Evolutionary conservation across 345 rosid genomes (phyloP).

Genomic region (Sonneratia alba): DNA sequence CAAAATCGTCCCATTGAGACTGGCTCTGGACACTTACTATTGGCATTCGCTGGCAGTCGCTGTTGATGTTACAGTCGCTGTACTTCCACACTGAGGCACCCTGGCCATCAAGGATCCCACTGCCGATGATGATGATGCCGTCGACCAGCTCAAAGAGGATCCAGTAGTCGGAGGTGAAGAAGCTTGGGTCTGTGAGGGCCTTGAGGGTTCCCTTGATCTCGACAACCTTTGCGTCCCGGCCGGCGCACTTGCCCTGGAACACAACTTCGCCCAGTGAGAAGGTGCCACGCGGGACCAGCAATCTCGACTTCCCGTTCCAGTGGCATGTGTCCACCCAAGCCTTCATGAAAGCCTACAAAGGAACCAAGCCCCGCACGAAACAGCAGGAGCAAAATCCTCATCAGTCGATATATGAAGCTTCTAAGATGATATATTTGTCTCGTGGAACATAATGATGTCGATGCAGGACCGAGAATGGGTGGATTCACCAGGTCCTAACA

Average conservation of each 20-base stretch:
- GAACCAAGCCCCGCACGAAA: not conserved
- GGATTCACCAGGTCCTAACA: too few relatives aligned
- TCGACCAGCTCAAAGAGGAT: slow-evolving; percentile 35
- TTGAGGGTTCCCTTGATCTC: slow-evolving; percentile 29
- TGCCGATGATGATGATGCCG: slow-evolving; percentile 42
- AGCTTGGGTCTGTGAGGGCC: slow-evolving; percentile 20
- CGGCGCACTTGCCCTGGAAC: slow-evolving; percentile 38
- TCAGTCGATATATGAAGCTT: too few relatives aligned
- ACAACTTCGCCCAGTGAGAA: slow-evolving; percentile 21
- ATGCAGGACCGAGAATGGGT: too few relatives aligned
- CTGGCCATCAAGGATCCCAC: slow-evolving; percentile 58
- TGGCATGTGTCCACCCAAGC: slow-evolving; percentile 39
- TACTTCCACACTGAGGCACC: slow-evolving; percentile 47
- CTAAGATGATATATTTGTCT: too few relatives aligned
- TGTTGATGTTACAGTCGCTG: slow-evolving; percentile 10
- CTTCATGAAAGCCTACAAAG: slow-evolving; percentile 20
- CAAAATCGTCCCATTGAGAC: too few relatives aligned
- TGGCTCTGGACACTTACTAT: slow-evolving; percentile 12
- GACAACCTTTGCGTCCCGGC: slow-evolving; percentile 21
- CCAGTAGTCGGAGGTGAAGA: slow-evolving; percentile 30
- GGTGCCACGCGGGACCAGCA: slow-evolving; percentile 31
- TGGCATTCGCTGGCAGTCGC: slow-evolving; percentile 17
- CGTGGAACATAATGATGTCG: too few relatives aligned
- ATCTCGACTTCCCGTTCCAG: slow-evolving; percentile 19
- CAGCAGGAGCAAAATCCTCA: not conserved